Base-by-base conservation (phyloP, 1,284 basidiomycete genomes). In the Moniliophthora roreri region DNA sequence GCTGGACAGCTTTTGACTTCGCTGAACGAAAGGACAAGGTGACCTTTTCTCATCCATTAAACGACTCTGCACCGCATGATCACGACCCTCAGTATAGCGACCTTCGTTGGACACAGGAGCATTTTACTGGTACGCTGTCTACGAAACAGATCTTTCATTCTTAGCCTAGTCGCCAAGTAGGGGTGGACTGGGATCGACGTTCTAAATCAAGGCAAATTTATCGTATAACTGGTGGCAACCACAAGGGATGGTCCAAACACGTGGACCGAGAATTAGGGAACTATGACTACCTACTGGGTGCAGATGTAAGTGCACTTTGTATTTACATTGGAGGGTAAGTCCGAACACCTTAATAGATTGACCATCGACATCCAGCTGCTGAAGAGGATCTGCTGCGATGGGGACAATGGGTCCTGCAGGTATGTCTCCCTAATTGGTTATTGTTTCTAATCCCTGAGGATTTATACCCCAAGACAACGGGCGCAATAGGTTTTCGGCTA, bases 1-100 rank as follows among this genome's bases (percentile, higher is more conserved):
- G 85, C 0, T 96, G 93, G 93, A 95, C 92, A 20, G 84, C 77
- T 0, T 98, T 91, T 66, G 85, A 90, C 59, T 98, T 95, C 67
- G 75, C 83, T 6, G 89, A 87, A 32, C 77, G 95, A 68, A 80
- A 76, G 11, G 83, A 81, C 55, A 89, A 92, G 72, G 89, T 90
- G 62, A 57, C 48, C 42, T 13, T 38, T 21, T 42, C 36, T 13
- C 37, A 13, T 39, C 38, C 16, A 23, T 40, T 3, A 16, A 16
- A 48, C 15, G 15, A n/a, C 32, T 38, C 11, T 38, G 24, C 48
- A 36, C 34, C 40, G 23, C 26, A 36, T 34, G 38, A 6, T 54
- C 26, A 38, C 20, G 32, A 8, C 34, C 18, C 18, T 11, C 54
- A 91, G 89, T 87, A 91, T 61, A 91, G 88, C 64, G 63, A 59